Evolutionary conservation across 2,329 filamentous ascomycete species (phyloP).

Genomic region (Exophiala oligosperma): DNA sequence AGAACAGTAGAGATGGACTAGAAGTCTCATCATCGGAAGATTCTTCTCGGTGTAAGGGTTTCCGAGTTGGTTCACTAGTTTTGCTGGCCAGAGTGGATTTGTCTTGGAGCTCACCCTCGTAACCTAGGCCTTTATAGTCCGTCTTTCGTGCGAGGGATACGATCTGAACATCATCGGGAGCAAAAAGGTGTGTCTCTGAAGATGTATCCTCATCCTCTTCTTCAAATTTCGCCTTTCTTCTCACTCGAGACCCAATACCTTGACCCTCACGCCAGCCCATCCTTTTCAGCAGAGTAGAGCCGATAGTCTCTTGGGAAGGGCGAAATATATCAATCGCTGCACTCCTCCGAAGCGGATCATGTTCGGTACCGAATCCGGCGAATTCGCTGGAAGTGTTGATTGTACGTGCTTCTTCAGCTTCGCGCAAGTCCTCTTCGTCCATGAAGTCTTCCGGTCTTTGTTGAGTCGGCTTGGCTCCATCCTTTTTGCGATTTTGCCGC

Average conservation of each 20-base stretch:
- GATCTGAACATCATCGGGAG: constrained; percentile 75
- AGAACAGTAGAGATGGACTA: constrained; percentile 34
- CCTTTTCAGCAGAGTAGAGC: constrained; percentile 76
- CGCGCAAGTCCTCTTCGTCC: constrained; percentile 93
- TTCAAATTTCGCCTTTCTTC: constrained; percentile 67
- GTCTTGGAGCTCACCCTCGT: constrained; percentile 42
- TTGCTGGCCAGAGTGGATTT: constrained; percentile 13
- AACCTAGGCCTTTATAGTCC: constrained; percentile 49
- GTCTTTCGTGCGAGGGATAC: constrained; percentile 49
- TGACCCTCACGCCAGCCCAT: constrained; percentile 98
- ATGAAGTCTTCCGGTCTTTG: constrained; percentile 88
- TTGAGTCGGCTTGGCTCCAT: constrained; percentile 53
- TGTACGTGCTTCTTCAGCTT: constrained; percentile 74
- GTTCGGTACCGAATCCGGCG: constrained; percentile 69
- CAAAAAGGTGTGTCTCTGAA: constrained; percentile 69
- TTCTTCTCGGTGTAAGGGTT: constrained; percentile 13
- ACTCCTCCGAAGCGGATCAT: constrained; percentile 53
- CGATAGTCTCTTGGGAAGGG: constrained; percentile 77
- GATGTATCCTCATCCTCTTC: constrained; percentile 38
- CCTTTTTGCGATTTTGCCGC: constrained; percentile 72
- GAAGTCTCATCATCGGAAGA: constrained; percentile 35
- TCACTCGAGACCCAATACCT: constrained; percentile 84
- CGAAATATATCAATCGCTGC: constrained; percentile 72
- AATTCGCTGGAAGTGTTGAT: constrained; percentile 74
- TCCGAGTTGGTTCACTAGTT: background rate